Evolutionary conservation across 2,329 filamentous ascomycete genomes (phyloP).

Genomic region (Pestalotiopsis sp.): DNA sequence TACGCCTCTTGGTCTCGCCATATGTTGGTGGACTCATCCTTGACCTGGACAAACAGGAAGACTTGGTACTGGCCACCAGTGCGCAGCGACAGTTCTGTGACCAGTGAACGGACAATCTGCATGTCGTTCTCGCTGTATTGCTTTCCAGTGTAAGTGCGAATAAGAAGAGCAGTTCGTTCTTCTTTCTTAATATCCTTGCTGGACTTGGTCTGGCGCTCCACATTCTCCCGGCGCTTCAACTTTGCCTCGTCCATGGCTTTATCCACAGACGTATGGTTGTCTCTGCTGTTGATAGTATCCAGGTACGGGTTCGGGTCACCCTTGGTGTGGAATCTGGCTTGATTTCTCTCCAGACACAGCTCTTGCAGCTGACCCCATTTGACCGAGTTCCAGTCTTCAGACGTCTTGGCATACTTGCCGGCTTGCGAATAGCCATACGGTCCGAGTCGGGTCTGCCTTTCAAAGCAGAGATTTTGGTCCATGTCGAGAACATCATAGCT

Average conservation of each 20-base stretch:
- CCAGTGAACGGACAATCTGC: constrained; percentile 76
- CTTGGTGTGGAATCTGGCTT: constrained; percentile 59
- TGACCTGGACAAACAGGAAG: constrained; percentile 79
- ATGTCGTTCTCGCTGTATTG: constrained; percentile 79
- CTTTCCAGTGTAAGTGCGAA: constrained; percentile 77
- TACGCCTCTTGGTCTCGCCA: constrained; percentile 64
- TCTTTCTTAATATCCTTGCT: constrained; percentile 34
- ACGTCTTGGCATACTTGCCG: constrained; percentile 46
- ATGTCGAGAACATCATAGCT: constrained; percentile 63
- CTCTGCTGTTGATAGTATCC: constrained; percentile 17
- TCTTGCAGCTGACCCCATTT: constrained; percentile 74
- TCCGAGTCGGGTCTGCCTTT: constrained; percentile 70
- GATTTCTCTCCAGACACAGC: constrained; percentile 67
- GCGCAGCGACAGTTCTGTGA: constrained; percentile 75
- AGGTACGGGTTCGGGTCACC: constrained; percentile 47
- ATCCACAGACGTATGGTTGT: background rate
- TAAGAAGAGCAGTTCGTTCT: constrained; percentile 70
- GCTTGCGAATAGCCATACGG: constrained; percentile 61
- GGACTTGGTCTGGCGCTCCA: background rate
- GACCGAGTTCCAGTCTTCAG: constrained; percentile 63
- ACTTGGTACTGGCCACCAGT: constrained; percentile 83
- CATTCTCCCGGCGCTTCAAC: background rate
- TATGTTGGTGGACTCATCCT: constrained; percentile 60
- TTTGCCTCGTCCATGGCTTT: background rate
- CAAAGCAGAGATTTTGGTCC: constrained; percentile 67